Conservation (phyloP, 2,329 filamentous ascomycete genomes). For the Xylariaceae sp. region DNA sequence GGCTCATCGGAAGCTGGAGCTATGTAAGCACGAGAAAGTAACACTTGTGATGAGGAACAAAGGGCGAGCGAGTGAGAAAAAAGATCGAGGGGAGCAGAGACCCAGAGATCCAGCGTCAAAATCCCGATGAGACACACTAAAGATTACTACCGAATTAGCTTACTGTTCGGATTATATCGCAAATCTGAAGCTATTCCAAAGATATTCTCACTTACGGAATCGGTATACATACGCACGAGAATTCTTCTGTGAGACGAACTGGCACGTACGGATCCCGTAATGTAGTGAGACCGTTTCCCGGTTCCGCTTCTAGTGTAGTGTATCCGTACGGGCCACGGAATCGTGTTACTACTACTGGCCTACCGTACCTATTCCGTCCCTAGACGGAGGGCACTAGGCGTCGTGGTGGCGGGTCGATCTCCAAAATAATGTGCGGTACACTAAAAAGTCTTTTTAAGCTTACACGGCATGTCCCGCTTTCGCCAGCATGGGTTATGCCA, state of each 20-base stretch:
- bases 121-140: neutral
- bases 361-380: too few species aligned
- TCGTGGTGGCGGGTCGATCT: neutral
- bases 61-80: too few species aligned
- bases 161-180: neutral
- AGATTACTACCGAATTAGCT: neutral
- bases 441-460: neutral
- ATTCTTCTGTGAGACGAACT: neutral
- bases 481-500: neutral
- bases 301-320: neutral
- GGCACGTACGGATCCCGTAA: neutral
- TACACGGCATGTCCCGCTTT: neutral
- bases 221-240: too few species aligned
- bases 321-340: neutral
- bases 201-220: too few species aligned
- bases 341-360: too few species aligned
- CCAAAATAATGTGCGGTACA: neutral
- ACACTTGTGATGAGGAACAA: too few species aligned
- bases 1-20: neutral
- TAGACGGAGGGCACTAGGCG: neutral
- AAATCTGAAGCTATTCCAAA: too few species aligned
- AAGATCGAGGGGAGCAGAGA: too few species aligned
- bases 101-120: neutral
- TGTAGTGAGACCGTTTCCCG: neutral
- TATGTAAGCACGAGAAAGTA: too few species aligned